Base-by-base conservation (phyloP, 75 land plant species). In the Gnetum montanum region DNA sequence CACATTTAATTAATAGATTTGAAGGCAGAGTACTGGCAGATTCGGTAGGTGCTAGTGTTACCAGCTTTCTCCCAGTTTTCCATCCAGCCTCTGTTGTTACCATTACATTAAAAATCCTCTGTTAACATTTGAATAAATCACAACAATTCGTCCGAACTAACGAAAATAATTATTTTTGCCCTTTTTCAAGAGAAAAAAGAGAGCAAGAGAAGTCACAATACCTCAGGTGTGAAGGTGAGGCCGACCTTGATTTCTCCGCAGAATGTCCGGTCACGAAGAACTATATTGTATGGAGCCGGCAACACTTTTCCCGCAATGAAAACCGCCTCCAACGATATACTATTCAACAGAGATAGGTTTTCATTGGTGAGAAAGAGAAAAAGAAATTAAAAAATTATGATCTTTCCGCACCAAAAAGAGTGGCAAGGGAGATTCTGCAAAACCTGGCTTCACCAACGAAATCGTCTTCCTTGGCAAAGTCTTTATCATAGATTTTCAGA, bases 401-500 rank as follows among this genome's bases (percentile, higher is more conserved):
- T 38, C n/a, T 10, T 10, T 6, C 37, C 37, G 10, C 37, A 35
- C 5, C 37, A 35, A 35, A 6, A 3, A 37, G 13, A 3, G 13
- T 37, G 13, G 3, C 1, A 38, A 38, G 16, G 13, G n/a, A 40
- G 20, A 26, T 19, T 19, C 48, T 47, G 55, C 56, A 70, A 71
- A 41, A 80, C 90, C 20, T 78, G 31, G 66, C 77, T 64, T 70
- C 68, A 8, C 86, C 91, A 0, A 86, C 71, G 50, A 67, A 73
- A 57, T 86, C 91, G 60, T 82, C 91, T 0, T 43, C 38, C 33
- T 71, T 52, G 18, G 34, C 19, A 16, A 28, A 19, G 45, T 86
- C 86, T 34, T 70, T 75, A 67, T 86, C 91, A 71, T 71, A 59
- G 35, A 86, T 56, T 57, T 76, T 86, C 49, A 86, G 34, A 4